Evolutionary conservation across 2,329 filamentous ascomycete genomes (phyloP).

Genomic region (Ceratocystis destructans): DNA sequence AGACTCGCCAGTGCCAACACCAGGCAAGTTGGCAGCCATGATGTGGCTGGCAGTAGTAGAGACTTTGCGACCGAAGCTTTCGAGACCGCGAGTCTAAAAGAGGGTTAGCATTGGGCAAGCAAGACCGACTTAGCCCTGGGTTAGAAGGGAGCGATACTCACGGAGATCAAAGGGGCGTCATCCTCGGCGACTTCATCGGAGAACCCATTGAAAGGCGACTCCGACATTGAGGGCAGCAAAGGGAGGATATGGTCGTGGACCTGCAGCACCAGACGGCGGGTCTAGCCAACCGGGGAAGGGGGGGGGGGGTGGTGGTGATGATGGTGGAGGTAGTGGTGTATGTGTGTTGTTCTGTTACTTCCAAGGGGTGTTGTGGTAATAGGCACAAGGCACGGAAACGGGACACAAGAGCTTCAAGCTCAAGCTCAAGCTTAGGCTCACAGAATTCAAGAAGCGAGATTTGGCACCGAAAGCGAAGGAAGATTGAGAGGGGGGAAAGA

Average conservation of each 20-base stretch:
- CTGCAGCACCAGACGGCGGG: background rate
- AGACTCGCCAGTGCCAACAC: conserved; percentile 35
- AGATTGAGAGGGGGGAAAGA: background rate
- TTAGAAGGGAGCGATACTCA: conserved; percentile 6
- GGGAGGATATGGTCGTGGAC: background rate
- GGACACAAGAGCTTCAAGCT: background rate
- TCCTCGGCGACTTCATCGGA: conserved; percentile 19
- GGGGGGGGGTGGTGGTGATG: too few species aligned
- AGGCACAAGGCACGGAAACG: background rate
- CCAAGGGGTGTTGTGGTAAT: background rate
- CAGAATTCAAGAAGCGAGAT: background rate
- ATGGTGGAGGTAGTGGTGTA: background rate
- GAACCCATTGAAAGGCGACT: conserved; percentile 19
- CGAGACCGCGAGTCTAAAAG: conserved; percentile 64
- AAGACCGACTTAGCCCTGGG: background rate
- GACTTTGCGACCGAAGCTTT: conserved; percentile 88
- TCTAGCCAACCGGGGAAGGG: background rate
- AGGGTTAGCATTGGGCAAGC: background rate
- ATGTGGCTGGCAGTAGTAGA: conserved; percentile 85
- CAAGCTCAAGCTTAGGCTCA: background rate
- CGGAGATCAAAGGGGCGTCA: conserved; percentile 20
- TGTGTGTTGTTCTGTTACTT: background rate
- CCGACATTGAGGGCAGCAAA: conserved; percentile 18
- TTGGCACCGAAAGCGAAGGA: background rate
- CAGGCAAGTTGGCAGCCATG: conserved; percentile 47